Evolutionary conservation across 1,284 basidiomycete species (phyloP), one percentile per base, ranked within the genome.

Genomic region (Sanguinoderma infundibulare): DNA sequence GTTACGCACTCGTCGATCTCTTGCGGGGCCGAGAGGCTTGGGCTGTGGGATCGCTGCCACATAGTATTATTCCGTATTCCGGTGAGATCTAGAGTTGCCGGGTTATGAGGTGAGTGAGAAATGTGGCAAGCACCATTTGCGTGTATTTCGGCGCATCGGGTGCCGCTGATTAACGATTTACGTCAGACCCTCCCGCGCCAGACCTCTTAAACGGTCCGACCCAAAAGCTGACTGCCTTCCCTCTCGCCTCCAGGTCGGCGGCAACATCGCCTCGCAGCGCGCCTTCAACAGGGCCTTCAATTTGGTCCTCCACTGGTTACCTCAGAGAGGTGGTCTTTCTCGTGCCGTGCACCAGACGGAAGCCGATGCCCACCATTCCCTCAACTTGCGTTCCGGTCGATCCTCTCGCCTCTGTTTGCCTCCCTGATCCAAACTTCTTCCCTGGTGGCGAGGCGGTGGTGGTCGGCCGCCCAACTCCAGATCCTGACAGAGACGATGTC

Each of bases 401-500:
- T 55, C 30, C 59, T 12, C 39, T 58, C 24, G 32, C 32, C 26
- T 35, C 42, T 34, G 20, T 62, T 20, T 53, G 55, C 17, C 26
- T 64, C 50, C 35, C 57, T 38, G 30, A 60, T 12, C 30, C 60
- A 24, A 40, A 40, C 52, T n/a, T 62, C 32, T 55, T 59, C 24
- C 20, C 57, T 12, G 17, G 50, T 32, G 50, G 63, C 39, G 58
- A 59, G 7, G 24, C 26, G 14, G 39, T 47, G 7, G 24, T 26
- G 14, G 39, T 47, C 3, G 5, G 42, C 5, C 57, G 59, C 30
- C 72, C 72, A 0, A 73, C 72, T 5, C 72, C 72, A 4, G 72
- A 73, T 40, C 71, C 72, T 5, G 72, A 73, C 54, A 56, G 59
- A 42, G 72, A 72, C 62, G 72, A 72, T 34, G 53, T 67, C 9